Conservation (phyloP, 78 protist genomes). For the Chrysochromulina parva region DNA sequence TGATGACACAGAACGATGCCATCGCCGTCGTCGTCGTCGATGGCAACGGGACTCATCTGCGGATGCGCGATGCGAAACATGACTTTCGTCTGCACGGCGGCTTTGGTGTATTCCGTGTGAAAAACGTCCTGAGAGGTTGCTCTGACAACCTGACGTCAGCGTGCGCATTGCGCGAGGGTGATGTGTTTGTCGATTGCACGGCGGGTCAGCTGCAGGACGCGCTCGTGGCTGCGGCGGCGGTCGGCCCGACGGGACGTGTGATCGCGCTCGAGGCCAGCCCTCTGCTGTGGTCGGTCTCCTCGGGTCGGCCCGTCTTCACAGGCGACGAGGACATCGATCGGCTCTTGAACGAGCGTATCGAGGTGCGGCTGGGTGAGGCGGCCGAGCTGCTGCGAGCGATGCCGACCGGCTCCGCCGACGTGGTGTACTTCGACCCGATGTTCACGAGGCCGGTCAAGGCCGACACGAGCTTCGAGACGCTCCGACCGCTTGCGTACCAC, state of each 20-base stretch:
- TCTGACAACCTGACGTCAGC: not conserved
- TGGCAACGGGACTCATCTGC: too few species aligned
- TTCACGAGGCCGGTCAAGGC: not conserved
- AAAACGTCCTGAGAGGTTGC: not conserved
- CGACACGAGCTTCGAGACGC: too few species aligned
- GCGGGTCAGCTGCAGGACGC: not conserved
- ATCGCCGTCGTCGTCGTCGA: too few species aligned
- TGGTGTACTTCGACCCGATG: not conserved
- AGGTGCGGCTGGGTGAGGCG: not conserved
- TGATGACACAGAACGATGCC: too few species aligned
- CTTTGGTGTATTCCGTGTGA: not conserved
- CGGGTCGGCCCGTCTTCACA: not conserved
- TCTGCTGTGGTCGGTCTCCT: not conserved
- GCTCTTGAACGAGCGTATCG: not conserved
- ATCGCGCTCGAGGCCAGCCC: not conserved
- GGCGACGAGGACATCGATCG: not conserved
- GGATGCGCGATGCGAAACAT: too few species aligned
- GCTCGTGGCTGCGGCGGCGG: not conserved
- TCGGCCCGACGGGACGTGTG: not conserved
- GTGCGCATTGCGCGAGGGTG: not conserved
- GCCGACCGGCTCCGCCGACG: not conserved
- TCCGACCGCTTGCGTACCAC: too few species aligned
- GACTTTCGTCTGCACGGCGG: not conserved
- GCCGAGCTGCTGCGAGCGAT: not conserved
- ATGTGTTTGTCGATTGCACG: not conserved